Conservation (phyloP, 352 stramenopile species). For the Pythium pyrilobum region DNA sequence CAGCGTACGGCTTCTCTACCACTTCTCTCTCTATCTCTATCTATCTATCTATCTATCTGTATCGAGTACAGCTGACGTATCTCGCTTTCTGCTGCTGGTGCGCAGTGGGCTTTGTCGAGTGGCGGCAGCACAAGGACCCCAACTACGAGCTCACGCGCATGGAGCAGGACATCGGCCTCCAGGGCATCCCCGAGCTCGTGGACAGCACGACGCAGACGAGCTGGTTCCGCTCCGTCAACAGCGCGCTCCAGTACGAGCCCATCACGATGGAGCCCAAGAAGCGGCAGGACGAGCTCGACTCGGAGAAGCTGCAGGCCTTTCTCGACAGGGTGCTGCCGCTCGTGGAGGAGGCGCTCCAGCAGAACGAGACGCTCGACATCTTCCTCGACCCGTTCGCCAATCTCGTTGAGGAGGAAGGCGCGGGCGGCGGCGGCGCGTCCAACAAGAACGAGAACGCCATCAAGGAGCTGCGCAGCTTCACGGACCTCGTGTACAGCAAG, state of each 20-base stretch:
- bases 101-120: constrained; percentile 74
- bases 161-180: constrained; percentile 74
- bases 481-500: constrained; percentile 92
- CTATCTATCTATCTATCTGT: neutral
- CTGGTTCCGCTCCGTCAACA: constrained; percentile 83
- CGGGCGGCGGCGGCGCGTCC: constrained; percentile 10
- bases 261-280: constrained; percentile 41
- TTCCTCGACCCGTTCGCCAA: constrained; percentile 77
- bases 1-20: constrained; percentile 34
- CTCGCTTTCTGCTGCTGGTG: neutral
- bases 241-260: constrained; percentile 72
- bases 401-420: constrained; percentile 61
- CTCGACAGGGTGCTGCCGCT: constrained; percentile 54
- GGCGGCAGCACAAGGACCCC: constrained; percentile 76
- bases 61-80: neutral
- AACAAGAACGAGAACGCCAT: constrained; percentile 89
- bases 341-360: constrained; percentile 71
- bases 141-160: constrained; percentile 76
- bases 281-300: constrained; percentile 57
- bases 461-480: constrained; percentile 91
- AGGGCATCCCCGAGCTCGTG: constrained; percentile 64
- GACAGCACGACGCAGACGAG: constrained; percentile 71
- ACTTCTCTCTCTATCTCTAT: neutral
- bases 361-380: constrained; percentile 85
- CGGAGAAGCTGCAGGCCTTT: constrained; percentile 62